Base-by-base conservation (phyloP, 2,329 filamentous ascomycete species). In the Scedosporium minutisporum region DNA sequence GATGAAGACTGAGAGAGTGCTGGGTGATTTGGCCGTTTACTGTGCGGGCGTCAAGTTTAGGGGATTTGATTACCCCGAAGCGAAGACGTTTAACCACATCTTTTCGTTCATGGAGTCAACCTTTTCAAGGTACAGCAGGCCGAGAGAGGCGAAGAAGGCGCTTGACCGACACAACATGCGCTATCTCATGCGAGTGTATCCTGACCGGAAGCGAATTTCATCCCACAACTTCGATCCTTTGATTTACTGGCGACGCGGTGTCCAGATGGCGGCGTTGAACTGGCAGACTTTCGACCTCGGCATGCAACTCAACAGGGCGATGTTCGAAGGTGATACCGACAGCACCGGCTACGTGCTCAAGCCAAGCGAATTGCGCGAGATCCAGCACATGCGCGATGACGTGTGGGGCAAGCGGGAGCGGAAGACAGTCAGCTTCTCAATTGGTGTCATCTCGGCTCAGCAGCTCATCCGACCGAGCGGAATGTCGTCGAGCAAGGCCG, bases 281-380 rank as follows among this genome's bases (percentile, higher is more conserved):
- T 97, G 95, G 93, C 95, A 99, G 76, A 97, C 93, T 0, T 97
- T 96, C 70, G 95, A 97, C 71, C 82, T 96, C 18, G 91, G 93
- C 57, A 95, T 97, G 84, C 93, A 97, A 72, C 83, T 97, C 73
- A 97, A 97, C 72, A 90, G 95, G 68, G 95, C 95, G 70, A 97
- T 99, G 95, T 99, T 97, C 72, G 89, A 92, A 57, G 90, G 91
- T 63, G 91, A 91, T 53, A 87, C 84, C 12, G 95, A 97, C 75
- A 85, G 87, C 63, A 90, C 90, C 2, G 95, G 95, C 55, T 99
- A 97, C 70, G 92, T 97, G 14, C 83, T 97, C 61, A 99, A 99
- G 77, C 93, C 95, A 21, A 84, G 87, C 42, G 90, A 93, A 71
- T 85, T 96, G 65, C 89, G 93, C 65, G 86, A 87, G 71, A 87